These are phyloP conservation scores for Pseudopediastrum boryanum DNA, from an alignment of 139 green algal species.

Conservation along the genomic window DNA sequence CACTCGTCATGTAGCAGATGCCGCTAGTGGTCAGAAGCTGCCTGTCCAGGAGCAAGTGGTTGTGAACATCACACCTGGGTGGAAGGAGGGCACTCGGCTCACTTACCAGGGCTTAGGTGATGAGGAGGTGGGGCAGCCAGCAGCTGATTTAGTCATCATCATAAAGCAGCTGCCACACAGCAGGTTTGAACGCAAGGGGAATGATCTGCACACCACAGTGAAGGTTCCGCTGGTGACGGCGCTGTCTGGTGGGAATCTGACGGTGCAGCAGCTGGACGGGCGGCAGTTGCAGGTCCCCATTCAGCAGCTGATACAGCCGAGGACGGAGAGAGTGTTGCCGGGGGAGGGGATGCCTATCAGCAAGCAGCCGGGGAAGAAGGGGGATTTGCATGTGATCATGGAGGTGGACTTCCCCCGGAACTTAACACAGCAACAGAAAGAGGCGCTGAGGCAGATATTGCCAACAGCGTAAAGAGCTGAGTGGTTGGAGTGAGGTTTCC, in stretches of 20 bases:
- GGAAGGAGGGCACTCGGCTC: conserved; percentile 94
- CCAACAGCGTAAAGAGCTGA: not conserved
- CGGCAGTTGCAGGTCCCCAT: conserved; percentile 49
- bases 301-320: conserved; percentile 44
- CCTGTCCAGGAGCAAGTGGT: conserved; percentile 58
- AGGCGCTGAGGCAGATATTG: conserved; percentile 17
- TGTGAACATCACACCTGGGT: conserved; percentile 70
- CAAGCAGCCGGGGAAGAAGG: conserved; percentile 69
- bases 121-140: conserved; percentile 62
- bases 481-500: not conserved
- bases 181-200: conserved; percentile 78
- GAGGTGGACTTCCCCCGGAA: conserved; percentile 68
- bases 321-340: conserved; percentile 36
- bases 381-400: conserved; percentile 83
- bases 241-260: conserved; percentile 35
- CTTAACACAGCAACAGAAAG: conserved; percentile 32
- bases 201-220: conserved; percentile 72
- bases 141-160: conserved; percentile 91
- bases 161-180: conserved; percentile 89
- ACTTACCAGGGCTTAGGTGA: conserved; percentile 93
- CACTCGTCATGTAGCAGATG: conserved; percentile 59
- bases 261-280: conserved; percentile 67
- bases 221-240: conserved; percentile 58
- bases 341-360: conserved; percentile 88
- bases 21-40: conserved; percentile 46